phyloP scores from a whole-genome alignment of 2,329 filamentous ascomycete genomes.

The Ascomycota sp. region DNA sequence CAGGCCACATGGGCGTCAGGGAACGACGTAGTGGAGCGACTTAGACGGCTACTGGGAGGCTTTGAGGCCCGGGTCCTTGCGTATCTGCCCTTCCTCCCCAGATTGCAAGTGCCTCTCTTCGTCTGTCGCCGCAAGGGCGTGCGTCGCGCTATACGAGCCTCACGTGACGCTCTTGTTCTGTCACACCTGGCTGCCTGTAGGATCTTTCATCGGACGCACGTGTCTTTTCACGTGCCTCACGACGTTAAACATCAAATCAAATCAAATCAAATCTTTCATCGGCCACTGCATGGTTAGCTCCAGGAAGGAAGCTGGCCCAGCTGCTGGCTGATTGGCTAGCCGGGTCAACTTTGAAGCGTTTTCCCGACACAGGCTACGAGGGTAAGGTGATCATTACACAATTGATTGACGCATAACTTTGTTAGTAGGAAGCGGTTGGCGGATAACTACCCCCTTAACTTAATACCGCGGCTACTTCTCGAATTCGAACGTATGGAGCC shows the following conservation, averaged over 20 bases:
- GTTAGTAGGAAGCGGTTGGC: no score
- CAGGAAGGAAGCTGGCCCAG: not conserved
- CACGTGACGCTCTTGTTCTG: not conserved
- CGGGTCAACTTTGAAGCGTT: not conserved
- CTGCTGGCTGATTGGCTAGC: not conserved
- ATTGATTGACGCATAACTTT: no score
- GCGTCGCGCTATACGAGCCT: not conserved
- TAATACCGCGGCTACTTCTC: no score
- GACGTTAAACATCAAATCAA: no score
- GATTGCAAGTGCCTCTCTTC: not conserved
- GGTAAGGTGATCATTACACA: no score
- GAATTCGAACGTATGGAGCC: no score
- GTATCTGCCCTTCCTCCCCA: not conserved
- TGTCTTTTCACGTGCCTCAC: not conserved
- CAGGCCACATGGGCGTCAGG: constrained; percentile 2
- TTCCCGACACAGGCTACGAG: not conserved
- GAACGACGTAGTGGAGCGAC: not conserved
- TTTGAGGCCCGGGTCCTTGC: not conserved
- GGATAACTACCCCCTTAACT: no score
- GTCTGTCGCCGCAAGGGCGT: not conserved
- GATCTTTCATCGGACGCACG: no score
- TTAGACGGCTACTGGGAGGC: not conserved
- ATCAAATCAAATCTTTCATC: no score
- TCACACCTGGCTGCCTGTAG: no score
- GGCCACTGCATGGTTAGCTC: not conserved